Percentiles rank a stretch among this genome's conserved stretches.
phyloP scores from a whole-genome alignment of 192 early-diverging fungal species.

The Phlyctochytrium bullatum region DNA sequence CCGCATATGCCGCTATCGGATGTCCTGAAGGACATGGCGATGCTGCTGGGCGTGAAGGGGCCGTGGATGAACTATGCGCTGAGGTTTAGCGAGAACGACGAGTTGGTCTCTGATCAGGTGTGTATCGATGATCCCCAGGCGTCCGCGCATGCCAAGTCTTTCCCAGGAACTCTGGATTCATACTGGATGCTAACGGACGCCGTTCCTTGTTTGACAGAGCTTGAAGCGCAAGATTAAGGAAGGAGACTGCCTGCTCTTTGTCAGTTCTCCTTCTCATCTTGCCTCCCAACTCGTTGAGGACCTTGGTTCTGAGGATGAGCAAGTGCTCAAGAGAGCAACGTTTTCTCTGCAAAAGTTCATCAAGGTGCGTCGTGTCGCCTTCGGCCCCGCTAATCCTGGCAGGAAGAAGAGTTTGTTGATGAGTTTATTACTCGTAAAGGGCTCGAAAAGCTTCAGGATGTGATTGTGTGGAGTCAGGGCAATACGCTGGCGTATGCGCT shows the following conservation, averaged over 20 bases:
- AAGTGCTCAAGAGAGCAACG: constrained; percentile 54
- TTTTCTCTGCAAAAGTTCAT: constrained; percentile 64
- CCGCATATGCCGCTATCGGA: not conserved
- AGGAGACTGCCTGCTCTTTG: constrained; percentile 23
- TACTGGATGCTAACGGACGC: no score
- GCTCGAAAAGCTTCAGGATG: constrained; percentile 53
- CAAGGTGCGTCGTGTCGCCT: constrained; percentile 28
- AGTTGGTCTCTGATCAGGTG: constrained; percentile 35
- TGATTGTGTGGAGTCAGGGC: constrained; percentile 55
- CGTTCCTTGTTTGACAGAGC: not conserved
- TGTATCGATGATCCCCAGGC: not conserved
- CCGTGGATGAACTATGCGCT: constrained; percentile 15
- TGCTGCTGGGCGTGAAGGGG: not conserved
- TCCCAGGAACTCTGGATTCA: no score
- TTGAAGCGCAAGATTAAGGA: constrained; percentile 21
- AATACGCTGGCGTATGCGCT: constrained; percentile 72
- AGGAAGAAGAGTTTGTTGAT: constrained; percentile 66
- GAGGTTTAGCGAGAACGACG: constrained; percentile 30
- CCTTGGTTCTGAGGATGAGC: constrained; percentile 45
- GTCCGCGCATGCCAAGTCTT: not conserved
- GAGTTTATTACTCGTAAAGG: constrained; percentile 61
- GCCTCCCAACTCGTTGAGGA: constrained; percentile 18
- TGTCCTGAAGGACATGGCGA: not conserved
- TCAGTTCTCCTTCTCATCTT: constrained; percentile 26
- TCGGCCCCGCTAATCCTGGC: not conserved